Evolutionary conservation across 2,329 filamentous ascomycete genomes (phyloP).

Genomic region (Westerdykella sp.): DNA sequence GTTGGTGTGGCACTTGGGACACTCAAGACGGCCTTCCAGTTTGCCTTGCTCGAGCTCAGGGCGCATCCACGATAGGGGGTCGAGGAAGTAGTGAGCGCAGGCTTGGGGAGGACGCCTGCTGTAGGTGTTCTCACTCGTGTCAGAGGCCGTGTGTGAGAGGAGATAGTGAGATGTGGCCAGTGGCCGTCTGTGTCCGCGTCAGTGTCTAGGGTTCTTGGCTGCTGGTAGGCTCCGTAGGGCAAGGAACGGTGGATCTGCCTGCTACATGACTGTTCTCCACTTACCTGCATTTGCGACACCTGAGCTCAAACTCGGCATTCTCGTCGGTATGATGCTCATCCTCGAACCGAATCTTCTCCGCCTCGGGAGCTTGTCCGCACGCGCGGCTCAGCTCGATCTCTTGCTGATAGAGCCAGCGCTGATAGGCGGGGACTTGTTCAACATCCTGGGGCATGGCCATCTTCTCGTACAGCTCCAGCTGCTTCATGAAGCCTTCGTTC

Average conservation of each 20-base stretch:
- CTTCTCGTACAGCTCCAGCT: constrained; percentile 77
- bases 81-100: constrained; percentile 85
- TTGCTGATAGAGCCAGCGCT: constrained; percentile 65
- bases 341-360: constrained; percentile 72
- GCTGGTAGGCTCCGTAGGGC: constrained; percentile 7
- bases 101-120: constrained; percentile 19
- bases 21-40: constrained; percentile 77
- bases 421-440: constrained; percentile 68
- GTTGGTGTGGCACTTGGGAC: constrained; percentile 77
- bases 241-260: constrained; percentile 2
- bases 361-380: constrained; percentile 70
- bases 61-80: constrained; percentile 94
- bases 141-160: constrained; percentile 51
- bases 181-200: constrained; percentile 43
- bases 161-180: constrained; percentile 64
- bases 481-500: constrained; percentile 85
- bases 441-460: constrained; percentile 73
- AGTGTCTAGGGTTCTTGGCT: constrained; percentile 15
- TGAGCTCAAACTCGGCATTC: constrained; percentile 54
- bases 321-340: constrained; percentile 52
- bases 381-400: constrained; percentile 63
- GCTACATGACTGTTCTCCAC: constrained; percentile 17
- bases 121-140: constrained; percentile 9
- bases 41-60: constrained; percentile 73
- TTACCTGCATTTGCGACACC: constrained; percentile 87